Evolutionary conservation across 768 basidiomycete species (phyloP).

Genomic region (Hortiboletus campestris): DNA sequence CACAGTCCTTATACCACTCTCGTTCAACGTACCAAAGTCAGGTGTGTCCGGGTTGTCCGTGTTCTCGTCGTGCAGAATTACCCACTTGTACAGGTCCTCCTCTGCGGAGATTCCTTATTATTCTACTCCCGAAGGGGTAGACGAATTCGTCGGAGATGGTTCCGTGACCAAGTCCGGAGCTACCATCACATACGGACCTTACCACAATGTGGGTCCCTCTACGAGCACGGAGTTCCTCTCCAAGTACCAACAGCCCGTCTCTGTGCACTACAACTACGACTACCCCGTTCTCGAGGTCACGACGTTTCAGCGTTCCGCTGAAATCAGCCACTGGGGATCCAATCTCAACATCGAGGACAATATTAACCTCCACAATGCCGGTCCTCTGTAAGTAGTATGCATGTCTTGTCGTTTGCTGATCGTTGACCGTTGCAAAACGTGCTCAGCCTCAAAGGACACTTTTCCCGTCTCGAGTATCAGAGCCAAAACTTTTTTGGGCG

Average conservation of each 20-base stretch:
- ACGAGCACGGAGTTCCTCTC: slow-evolving; percentile 53
- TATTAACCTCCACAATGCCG: slow-evolving; percentile 82
- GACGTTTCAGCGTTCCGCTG: slow-evolving; percentile 71
- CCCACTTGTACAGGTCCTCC: slow-evolving; percentile 51
- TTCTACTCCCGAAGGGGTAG: slow-evolving; percentile 61
- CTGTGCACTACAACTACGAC: slow-evolving; percentile 81
- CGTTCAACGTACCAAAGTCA: slow-evolving; percentile 84
- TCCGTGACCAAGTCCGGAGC: slow-evolving; percentile 71
- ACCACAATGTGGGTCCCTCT: slow-evolving; percentile 68
- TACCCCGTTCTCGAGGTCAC: slow-evolving; percentile 76
- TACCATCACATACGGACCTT: slow-evolving; percentile 88
- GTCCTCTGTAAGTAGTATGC: slow-evolving; percentile 67
- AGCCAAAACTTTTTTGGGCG: slow-evolving; percentile 67
- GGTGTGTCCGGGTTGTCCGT: slow-evolving; percentile 45
- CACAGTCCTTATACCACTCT: slow-evolving; percentile 80
- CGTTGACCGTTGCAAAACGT: background rate
- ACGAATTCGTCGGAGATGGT: slow-evolving; percentile 58
- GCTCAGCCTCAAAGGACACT: slow-evolving; percentile 87
- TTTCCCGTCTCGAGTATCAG: slow-evolving; percentile 89
- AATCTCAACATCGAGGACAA: slow-evolving; percentile 94
- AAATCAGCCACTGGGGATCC: slow-evolving; percentile 96
- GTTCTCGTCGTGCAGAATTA: background rate
- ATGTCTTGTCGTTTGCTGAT: background rate
- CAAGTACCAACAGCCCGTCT: slow-evolving; percentile 60
- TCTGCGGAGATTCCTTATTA: slow-evolving; percentile 69